Percentiles rank a stretch among this genome's conserved stretches.
Conservation (phyloP, 176 grass and related monocot genomes). For the Canna indica region DNA sequence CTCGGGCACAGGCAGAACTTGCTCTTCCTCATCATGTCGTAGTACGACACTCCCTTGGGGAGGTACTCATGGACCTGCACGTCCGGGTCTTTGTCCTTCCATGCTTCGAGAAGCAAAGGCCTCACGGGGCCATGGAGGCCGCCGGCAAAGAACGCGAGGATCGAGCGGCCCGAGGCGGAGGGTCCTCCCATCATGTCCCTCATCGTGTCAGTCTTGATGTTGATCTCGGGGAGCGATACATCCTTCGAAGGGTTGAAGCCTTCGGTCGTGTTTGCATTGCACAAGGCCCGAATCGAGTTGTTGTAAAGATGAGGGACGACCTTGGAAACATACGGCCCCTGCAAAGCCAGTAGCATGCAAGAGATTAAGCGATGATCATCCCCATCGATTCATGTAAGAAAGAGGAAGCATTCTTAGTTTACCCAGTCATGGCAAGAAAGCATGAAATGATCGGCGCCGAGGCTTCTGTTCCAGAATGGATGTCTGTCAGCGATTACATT, state of each 20-base stretch:
- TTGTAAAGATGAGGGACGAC: slow-evolving; percentile 29
- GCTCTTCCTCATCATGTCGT: slow-evolving; percentile 63
- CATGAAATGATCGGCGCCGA: slow-evolving; percentile 82
- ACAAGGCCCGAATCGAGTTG: slow-evolving; percentile 67
- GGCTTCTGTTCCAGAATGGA: slow-evolving; percentile 73
- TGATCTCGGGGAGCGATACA: slow-evolving; percentile 63
- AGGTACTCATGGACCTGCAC: slow-evolving; percentile 75
- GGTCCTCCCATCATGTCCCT: slow-evolving; percentile 46
- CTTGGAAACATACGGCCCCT: slow-evolving; percentile 65
- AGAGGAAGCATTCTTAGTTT: neutral
- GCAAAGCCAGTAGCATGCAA: too few species aligned
- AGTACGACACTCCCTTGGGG: slow-evolving; percentile 45
- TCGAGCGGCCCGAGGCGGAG: slow-evolving; percentile 41
- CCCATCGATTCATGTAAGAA: too few species aligned
- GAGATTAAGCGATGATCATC: too few species aligned
- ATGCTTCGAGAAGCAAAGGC: slow-evolving; percentile 41
- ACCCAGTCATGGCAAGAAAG: slow-evolving; percentile 97
- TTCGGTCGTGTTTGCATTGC: slow-evolving; percentile 92
- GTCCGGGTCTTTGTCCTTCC: slow-evolving; percentile 36
- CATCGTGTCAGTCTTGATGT: slow-evolving; percentile 42
- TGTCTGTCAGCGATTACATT: slow-evolving; percentile 40
- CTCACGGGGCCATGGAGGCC: slow-evolving; percentile 72
- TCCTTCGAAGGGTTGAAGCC: slow-evolving; percentile 68
- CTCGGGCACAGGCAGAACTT: slow-evolving; percentile 77
- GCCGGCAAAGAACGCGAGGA: slow-evolving; percentile 81